A percentile compares a stretch with the other conserved stretches of the same genome.
These are phyloP conservation scores for Lactarius sanguifluus DNA, from an alignment of 768 basidiomycete genomes.

Conservation along the genomic window DNA sequence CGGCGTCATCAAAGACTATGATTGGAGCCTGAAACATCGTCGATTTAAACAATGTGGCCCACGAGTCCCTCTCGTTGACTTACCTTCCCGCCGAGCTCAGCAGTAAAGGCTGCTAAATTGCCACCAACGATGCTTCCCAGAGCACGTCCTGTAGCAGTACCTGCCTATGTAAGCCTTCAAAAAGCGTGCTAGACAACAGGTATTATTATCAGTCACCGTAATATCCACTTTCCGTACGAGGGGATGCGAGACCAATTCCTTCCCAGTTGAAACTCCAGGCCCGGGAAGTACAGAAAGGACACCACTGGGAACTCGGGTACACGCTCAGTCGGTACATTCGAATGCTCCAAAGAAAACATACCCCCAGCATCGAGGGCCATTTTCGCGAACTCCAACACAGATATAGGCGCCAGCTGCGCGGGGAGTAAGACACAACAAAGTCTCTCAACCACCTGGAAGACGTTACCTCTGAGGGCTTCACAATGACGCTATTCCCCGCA, in stretches of 20 bases:
- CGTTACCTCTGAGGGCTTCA: constrained; percentile 75
- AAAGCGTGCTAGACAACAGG: background rate
- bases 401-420: constrained; percentile 68
- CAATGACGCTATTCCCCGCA: constrained; percentile 79
- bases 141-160: constrained; percentile 72
- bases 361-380: constrained; percentile 66
- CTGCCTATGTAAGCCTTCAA: constrained; percentile 49
- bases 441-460: background rate
- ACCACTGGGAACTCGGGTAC: constrained; percentile 63
- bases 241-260: constrained; percentile 61
- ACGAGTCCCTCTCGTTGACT: background rate
- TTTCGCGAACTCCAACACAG: constrained; percentile 73
- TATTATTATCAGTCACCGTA: constrained; percentile 51
- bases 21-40: constrained; percentile 62
- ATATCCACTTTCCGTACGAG: constrained; percentile 79
- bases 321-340: background rate
- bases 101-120: constrained; percentile 75
- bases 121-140: constrained; percentile 71
- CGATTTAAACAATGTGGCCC: constrained; percentile 4
- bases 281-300: constrained; percentile 76
- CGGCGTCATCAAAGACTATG: constrained; percentile 76
- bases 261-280: constrained; percentile 62
- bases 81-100: constrained; percentile 86
- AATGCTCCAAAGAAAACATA: constrained; percentile 34
- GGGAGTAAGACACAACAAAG: background rate